Evolutionary conservation across 1,139 yeast species (phyloP), one percentile per base, ranked within the genome.

Genomic region (Pneumocystis sp.): DNA sequence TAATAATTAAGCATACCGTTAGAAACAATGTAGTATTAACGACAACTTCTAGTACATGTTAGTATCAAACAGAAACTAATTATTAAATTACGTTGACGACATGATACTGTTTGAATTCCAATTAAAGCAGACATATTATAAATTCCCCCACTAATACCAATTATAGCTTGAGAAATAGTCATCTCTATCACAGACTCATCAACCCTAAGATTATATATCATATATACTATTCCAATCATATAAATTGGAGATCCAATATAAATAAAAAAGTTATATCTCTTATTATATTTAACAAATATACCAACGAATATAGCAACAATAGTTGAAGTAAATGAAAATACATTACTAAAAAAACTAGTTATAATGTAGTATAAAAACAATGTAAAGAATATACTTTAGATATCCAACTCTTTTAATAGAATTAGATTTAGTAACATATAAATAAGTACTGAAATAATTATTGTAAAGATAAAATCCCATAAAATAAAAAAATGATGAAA

Each of bases 81-180:
- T 15, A 50, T 50, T 19, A 50, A 50, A 21, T 50, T 50, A 50
- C 57, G 77, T 72, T 84, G 85, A 73, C 84, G 87, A 66, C 80
- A 80, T 57, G 84, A 81, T 63, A 81, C 80, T 1, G 86, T 76
- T 68, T 82, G 82, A 66, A 83, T 79, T 15, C 86, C 67, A 2
- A 82, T 84, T 69, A 81, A 84, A 25, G 83, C 79, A 40, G 86
- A 80, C 71, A 83, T 82, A 37, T 85, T 81, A 75, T 83, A 82
- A 74, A 83, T 79, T 7, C 86, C 85, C 61, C 85, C 84, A 71
- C 87, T 86, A 61, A 84, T 75, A 73, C 88, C 89, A 77, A 83
- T 76, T 34, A 83, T 74, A 71, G 67, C 64, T 60, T 71, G 72
- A 17, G 72, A 68, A 25, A 68, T 57, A 6, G 66, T 70, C 37